Base-by-base conservation (phyloP, 179 eudicot genomes). In the Corrigiola litoralis region DNA sequence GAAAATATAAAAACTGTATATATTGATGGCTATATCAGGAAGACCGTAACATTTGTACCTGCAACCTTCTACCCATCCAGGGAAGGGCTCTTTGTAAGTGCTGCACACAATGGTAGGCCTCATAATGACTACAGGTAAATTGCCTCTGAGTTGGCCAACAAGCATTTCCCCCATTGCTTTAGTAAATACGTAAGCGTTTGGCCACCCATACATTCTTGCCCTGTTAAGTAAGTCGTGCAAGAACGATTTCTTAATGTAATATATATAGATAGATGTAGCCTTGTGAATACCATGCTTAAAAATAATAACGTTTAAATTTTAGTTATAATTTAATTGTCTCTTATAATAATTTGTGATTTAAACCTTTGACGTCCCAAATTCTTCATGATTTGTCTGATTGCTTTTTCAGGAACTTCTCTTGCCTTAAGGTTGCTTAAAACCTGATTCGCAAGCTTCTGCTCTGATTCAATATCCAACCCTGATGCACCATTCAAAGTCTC, bases 91-190 rank as follows among this genome's bases (percentile, higher is more conserved):
- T 66, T 74, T 76, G 48, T 29, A 75, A 41, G 95, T 85, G 42
- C 88, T 80, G 1, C 83, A 75, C 0, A 88, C 48, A 24, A 88
- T 81, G 2, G 88, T 85, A 1, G 95, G 95, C 0, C 95, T 80
- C 27, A 88, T 42, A 8, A 85, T 83, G 20, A 75, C 88, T 12
- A 85, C 18, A 3, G 81, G 85, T 31, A 81, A 54, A 16, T 72
- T 57, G 31, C 47, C 82, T 69, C 72, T 78, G 34, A 62, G 36
- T 12, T 79, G 53, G 5, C 78, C 80, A 16, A 88, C 9, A 23
- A 88, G 53, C 95, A 88, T 88, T 60, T 88, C 91, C 28, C 85
- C 95, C 81, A 88, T 65, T 45, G 91, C 87, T 65, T 88, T 88
- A 34, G 91, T 83, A 58, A 85, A 88, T 5, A 80, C 88, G n/a